Evolutionary conservation across 176 grass and related monocot species (phyloP), one percentile per base, ranked within the genome.

Genomic region (Oryza rufipogon): DNA sequence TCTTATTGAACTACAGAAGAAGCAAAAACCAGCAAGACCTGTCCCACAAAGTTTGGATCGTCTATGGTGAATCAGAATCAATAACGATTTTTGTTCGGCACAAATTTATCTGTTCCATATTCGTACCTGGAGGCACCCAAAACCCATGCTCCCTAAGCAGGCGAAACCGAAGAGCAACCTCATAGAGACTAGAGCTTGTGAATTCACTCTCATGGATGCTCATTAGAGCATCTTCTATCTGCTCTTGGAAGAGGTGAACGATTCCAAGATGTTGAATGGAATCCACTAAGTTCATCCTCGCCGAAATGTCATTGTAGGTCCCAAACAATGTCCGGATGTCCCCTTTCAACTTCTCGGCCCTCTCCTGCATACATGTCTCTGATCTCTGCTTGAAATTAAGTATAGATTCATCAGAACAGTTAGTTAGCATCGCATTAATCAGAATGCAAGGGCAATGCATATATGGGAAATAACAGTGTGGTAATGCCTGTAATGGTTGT

Each of bases 101-200:
- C 34, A 36, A 36, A 36, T 36, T 36, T 36, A 36, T 36, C 34
- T 36, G 4, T 36, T 5, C 34, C 34, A 36, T 36, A 36, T 36
- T 36, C 34, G 5, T 36, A 76, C 74, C 74, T 76, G 74, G 4
- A 60, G 51, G 60, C 6, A 76, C 74, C 74, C 51, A 76, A 60
- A 76, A 9, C 20, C 51, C 74, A 22, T 60, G 51, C 4, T 9
- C 6, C 15, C 74, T 60, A 13, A 76, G 74, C 0, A 76, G 5
- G 32, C 74, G 30, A 38, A 76, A 60, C 20, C 32, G 32, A 34
- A 60, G 51, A 54, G 51, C 32, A 22, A 39, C 74, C 7, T 76
- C 74, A 76, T 76, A 17, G 9, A 76, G 30, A 32, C 30, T 32
- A 32, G 30, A 76, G 11, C 32, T 10, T 2, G 0, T 5, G 4